Conservation (phyloP, 2,329 filamentous ascomycete genomes). For the Neonectria neomacrospora region DNA sequence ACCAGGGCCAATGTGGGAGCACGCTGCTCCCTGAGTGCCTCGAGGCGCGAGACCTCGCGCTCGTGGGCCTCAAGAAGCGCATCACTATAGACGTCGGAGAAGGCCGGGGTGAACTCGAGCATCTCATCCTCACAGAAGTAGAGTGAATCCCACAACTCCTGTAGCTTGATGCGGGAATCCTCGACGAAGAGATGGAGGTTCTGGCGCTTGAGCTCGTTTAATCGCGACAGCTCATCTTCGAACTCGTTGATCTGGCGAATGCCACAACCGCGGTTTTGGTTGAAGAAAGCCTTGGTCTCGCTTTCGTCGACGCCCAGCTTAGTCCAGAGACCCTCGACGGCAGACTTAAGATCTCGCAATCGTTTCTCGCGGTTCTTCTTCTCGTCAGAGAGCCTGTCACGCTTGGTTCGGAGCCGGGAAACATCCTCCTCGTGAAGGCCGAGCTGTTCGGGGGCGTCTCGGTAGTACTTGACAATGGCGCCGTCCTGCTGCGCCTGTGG, state of each 20-base stretch:
- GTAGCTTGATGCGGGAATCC: slow-evolving; percentile 88
- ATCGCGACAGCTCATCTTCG: slow-evolving; percentile 84
- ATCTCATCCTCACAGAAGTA: slow-evolving; percentile 99
- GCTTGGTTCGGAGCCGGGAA: slow-evolving; percentile 74
- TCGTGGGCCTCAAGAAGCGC: slow-evolving; percentile 95
- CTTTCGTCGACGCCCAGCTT: slow-evolving; percentile 84
- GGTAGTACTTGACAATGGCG: slow-evolving; percentile 87
- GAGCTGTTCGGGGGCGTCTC: slow-evolving; percentile 91
- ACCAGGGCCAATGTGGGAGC: slow-evolving; percentile 84
- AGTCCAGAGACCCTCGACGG: slow-evolving; percentile 90
- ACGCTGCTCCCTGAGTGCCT: slow-evolving; percentile 86
- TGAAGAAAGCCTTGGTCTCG: slow-evolving; percentile 87
- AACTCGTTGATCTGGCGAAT: slow-evolving; percentile 95
- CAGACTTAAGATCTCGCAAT: slow-evolving; percentile 77
- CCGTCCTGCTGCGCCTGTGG: slow-evolving; percentile 93
- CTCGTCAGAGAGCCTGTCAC: slow-evolving; percentile 87
- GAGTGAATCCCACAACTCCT: slow-evolving; percentile 93
- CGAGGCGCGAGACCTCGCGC: slow-evolving; percentile 84
- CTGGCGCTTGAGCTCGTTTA: slow-evolving; percentile 94
- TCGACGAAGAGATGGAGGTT: slow-evolving; percentile 97
- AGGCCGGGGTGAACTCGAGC: slow-evolving; percentile 96
- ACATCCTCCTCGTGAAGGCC: slow-evolving; percentile 92
- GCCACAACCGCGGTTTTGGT: slow-evolving; percentile 89
- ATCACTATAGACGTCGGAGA: slow-evolving; percentile 97
- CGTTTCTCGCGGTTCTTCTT: slow-evolving; percentile 85